These are phyloP conservation scores for Cryptococcus hybrid DNA, from an alignment of 1,284 basidiomycete genomes.

Conservation along the genomic window DNA sequence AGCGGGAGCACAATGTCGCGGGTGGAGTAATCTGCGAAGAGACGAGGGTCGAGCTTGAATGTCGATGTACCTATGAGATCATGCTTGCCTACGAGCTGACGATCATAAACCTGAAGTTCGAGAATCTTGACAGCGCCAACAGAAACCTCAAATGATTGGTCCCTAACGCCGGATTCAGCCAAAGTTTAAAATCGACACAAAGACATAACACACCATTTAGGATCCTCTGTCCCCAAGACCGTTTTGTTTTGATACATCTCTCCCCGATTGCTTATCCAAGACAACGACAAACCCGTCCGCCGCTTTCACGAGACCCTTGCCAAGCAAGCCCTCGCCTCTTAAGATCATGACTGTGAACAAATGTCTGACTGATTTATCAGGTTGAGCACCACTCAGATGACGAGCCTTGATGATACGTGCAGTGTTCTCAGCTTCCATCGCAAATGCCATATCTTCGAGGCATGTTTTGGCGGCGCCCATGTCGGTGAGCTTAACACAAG, in stretches of 20 bases:
- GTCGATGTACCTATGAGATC: slow-evolving; percentile 36
- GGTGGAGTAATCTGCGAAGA: slow-evolving; percentile 24
- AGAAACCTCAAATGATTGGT: slow-evolving; percentile 43
- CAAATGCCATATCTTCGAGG: slow-evolving; percentile 40
- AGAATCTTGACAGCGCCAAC: slow-evolving; percentile 30
- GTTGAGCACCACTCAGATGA: slow-evolving; percentile 6
- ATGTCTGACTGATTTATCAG: slow-evolving; percentile 16
- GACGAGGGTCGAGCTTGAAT: slow-evolving; percentile 42
- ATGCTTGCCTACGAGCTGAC: slow-evolving; percentile 48
- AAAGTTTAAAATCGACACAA: background rate
- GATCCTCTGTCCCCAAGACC: slow-evolving; percentile 43
- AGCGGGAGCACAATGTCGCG: slow-evolving; percentile 44
- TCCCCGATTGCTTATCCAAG: slow-evolving; percentile 30
- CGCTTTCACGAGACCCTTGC: slow-evolving; percentile 26
- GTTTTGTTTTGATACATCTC: slow-evolving; percentile 46
- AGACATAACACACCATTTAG: slow-evolving; percentile 34
- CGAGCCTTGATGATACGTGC: slow-evolving; percentile 37
- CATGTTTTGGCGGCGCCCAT: slow-evolving; percentile 39
- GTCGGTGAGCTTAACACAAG: slow-evolving; percentile 48
- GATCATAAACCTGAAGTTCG: slow-evolving; percentile 41
- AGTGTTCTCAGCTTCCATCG: slow-evolving; percentile 45
- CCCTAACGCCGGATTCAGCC: slow-evolving; percentile 18
- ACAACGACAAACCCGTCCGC: slow-evolving; percentile 46
- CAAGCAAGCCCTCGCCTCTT: slow-evolving; percentile 42
- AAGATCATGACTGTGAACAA: slow-evolving; percentile 39